Conservation (phyloP, 2,329 filamentous ascomycete genomes). For the Cadophora luteo-olivacea region DNA sequence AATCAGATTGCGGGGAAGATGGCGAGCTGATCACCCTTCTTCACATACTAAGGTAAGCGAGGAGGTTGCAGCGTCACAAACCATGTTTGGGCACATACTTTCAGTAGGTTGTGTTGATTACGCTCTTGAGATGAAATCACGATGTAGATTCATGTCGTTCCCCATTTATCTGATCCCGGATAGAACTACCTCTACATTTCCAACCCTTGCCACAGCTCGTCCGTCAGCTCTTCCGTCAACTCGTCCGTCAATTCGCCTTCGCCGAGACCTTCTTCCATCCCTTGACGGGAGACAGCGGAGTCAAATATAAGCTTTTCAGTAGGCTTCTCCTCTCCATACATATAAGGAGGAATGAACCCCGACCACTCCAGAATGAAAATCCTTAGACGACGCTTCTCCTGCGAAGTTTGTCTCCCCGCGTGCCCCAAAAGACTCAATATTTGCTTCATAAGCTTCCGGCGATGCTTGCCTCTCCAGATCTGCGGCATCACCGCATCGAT, state of each 20-base stretch:
- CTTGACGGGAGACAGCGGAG: not conserved
- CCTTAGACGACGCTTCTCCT: not conserved
- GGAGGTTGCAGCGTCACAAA: not conserved
- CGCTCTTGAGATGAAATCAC: not conserved
- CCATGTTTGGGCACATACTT: too few relatives aligned
- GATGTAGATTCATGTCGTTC: not conserved
- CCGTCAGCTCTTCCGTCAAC: not conserved
- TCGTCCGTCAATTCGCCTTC: not conserved
- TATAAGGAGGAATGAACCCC: conserved; percentile 18
- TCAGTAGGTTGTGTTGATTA: too few relatives aligned
- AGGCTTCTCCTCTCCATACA: conserved; percentile 15
- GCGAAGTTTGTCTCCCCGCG: not conserved
- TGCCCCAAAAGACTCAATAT: conserved; percentile 1
- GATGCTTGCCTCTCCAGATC: not conserved
- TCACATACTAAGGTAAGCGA: not conserved
- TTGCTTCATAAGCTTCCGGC: not conserved
- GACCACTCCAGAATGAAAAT: not conserved
- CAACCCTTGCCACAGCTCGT: not conserved
- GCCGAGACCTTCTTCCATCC: not conserved
- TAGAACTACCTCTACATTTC: not conserved
- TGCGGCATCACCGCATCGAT: not conserved
- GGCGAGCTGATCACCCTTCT: not conserved
- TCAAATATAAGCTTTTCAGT: conserved; percentile 10
- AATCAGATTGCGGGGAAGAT: not conserved
- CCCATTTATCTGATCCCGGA: not conserved